Percentiles rank a stretch among this genome's conserved stretches.
Evolutionary conservation across 164 flowering plant genomes (phyloP).

Genomic region (Tinospora cordifolia): DNA sequence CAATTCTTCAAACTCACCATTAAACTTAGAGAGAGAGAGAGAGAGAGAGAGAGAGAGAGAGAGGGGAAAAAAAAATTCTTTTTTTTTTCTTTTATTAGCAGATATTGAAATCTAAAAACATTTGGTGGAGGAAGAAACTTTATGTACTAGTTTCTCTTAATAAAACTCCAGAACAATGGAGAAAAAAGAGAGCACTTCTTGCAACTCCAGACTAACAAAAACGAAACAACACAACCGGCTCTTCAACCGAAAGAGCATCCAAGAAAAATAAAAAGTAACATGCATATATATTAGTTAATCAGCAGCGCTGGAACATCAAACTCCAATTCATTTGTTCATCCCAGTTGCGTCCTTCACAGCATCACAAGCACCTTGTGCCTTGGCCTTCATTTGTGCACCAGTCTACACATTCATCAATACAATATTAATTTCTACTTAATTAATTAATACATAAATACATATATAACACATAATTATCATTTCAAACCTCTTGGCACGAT

Average conservation of each 20-base stretch:
- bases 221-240: neutral
- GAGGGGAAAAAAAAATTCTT: too few relatives aligned
- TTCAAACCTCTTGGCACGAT: conserved; percentile 33
- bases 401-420: conserved; percentile 19
- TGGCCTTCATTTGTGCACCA: conserved; percentile 31
- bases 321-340: conserved; percentile 31
- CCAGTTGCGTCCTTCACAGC: conserved; percentile 35
- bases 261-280: conserved; percentile 1
- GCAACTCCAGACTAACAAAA: neutral
- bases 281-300: too few relatives aligned
- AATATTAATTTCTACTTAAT: neutral
- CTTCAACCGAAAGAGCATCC: neutral
- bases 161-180: neutral
- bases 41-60: too few relatives aligned
- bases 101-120: too few relatives aligned
- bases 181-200: neutral
- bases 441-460: neutral
- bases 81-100: too few relatives aligned
- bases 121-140: neutral
- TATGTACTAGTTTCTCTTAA: neutral
- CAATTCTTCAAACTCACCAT: too few relatives aligned
- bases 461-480: neutral
- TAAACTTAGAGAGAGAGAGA: too few relatives aligned
- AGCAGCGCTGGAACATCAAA: conserved; percentile 3
- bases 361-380: conserved; percentile 38